These are phyloP conservation scores for Colletotrichum higginsianum DNA, from an alignment of 2,329 filamentous ascomycete species.

Conservation along the genomic window DNA sequence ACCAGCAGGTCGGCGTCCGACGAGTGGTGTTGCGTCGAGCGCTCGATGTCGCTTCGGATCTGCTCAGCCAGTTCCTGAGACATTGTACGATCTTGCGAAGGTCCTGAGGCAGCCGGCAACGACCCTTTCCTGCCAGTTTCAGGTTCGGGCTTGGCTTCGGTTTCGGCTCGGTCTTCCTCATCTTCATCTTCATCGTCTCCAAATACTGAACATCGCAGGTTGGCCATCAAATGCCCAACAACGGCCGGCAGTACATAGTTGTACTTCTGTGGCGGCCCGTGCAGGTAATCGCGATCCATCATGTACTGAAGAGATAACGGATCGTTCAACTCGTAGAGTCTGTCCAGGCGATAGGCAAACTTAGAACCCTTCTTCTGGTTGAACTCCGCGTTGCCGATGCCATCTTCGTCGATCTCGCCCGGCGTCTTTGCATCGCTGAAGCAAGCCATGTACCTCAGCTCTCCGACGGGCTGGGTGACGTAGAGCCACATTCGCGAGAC, in stretches of 20 bases:
- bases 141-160: slow-evolving; percentile 19
- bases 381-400: slow-evolving; percentile 68
- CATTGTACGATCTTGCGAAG: slow-evolving; percentile 50
- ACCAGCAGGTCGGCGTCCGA: slow-evolving; percentile 49
- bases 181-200: slow-evolving; percentile 46
- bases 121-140: slow-evolving; percentile 24
- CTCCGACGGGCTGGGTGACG: slow-evolving; percentile 60
- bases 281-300: slow-evolving; percentile 69
- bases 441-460: slow-evolving; percentile 72
- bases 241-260: slow-evolving; percentile 70
- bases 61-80: slow-evolving; percentile 69
- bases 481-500: slow-evolving; percentile 77
- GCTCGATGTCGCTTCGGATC: slow-evolving; percentile 59
- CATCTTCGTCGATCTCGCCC: slow-evolving; percentile 62
- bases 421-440: slow-evolving; percentile 63
- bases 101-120: slow-evolving; percentile 28
- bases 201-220: slow-evolving; percentile 68
- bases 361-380: slow-evolving; percentile 57
- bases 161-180: slow-evolving; percentile 22
- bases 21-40: slow-evolving; percentile 52
- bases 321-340: slow-evolving; percentile 76
- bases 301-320: slow-evolving; percentile 67
- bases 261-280: slow-evolving; percentile 65
- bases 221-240: slow-evolving; percentile 70
- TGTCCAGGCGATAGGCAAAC: slow-evolving; percentile 67